These are phyloP conservation scores for Gastroboletus turbinatus DNA, from an alignment of 1,284 basidiomycete species.

Conservation along the genomic window DNA sequence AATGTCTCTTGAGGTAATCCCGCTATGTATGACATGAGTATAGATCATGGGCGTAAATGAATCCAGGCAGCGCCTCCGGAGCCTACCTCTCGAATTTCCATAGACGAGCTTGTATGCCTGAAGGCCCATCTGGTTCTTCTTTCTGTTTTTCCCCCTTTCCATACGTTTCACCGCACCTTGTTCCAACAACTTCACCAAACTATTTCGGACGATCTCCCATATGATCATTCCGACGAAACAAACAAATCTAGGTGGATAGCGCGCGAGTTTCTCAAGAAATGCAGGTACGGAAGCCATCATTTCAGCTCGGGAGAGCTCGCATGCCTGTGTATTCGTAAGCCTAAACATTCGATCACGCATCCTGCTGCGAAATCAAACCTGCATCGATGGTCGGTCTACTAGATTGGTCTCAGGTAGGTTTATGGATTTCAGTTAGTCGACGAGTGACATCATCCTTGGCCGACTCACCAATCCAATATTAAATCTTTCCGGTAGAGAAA, in stretches of 20 bases:
- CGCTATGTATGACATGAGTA: not conserved
- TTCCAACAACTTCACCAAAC: slow-evolving; percentile 7
- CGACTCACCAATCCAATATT: slow-evolving; percentile 44
- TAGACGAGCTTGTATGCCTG: slow-evolving; percentile 28
- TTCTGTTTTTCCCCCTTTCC: not conserved
- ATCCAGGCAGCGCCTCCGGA: not conserved
- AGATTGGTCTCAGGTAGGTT: slow-evolving; percentile 45
- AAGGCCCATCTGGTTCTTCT: slow-evolving; percentile 21
- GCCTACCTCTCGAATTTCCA: slow-evolving; percentile 7
- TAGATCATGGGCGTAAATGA: not conserved
- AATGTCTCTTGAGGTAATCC: slow-evolving; percentile 46
- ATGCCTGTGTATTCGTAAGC: slow-evolving; percentile 33
- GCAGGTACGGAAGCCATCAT: slow-evolving; percentile 40
- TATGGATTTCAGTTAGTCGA: not conserved
- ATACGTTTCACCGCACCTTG: not conserved
- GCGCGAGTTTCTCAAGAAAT: slow-evolving; percentile 40
- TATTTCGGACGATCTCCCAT: slow-evolving; percentile 44
- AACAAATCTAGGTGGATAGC: slow-evolving; percentile 40
- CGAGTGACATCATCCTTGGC: not conserved
- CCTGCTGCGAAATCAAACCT: slow-evolving; percentile 31
- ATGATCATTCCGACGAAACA: slow-evolving; percentile 54
- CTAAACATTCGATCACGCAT: not conserved
- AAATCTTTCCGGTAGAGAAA: slow-evolving; percentile 35
- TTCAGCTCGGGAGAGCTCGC: slow-evolving; percentile 47
- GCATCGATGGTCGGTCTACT: slow-evolving; percentile 45